Evolutionary conservation across 257 asterid genomes (phyloP).

Genomic region (Knoxia roxburghii): DNA sequence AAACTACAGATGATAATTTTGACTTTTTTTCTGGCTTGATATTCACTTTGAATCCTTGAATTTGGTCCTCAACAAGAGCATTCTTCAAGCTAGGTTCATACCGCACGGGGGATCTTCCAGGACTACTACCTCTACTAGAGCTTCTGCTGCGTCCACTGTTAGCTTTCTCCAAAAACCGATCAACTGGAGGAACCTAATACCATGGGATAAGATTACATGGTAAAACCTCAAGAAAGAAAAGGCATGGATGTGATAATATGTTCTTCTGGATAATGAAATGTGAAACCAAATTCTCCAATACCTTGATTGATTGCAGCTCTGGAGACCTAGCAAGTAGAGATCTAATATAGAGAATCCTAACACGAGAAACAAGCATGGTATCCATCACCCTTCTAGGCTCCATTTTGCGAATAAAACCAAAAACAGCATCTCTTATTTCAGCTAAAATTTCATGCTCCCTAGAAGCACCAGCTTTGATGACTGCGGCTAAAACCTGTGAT

Average conservation of each 20-base stretch:
- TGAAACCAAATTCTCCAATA: conserved; percentile 23
- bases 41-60: conserved; percentile 86
- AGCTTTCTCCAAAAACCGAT: conserved; percentile 89
- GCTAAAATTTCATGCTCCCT: conserved; percentile 99
- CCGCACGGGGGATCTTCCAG: conserved; percentile 86
- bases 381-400: conserved; percentile 99
- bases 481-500: conserved; percentile 95
- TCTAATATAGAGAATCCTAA: conserved; percentile 92
- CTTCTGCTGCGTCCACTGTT: conserved; percentile 87
- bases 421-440: conserved; percentile 96
- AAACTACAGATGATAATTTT: conserved; percentile 87
- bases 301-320: conserved; percentile 98
- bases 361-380: conserved; percentile 99
- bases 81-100: conserved; percentile 63
- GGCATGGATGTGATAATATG: conserved; percentile 12
- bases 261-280: conserved; percentile 10
- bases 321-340: conserved; percentile 98
- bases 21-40: conserved; percentile 92
- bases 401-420: conserved; percentile 91
- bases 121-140: conserved; percentile 95
- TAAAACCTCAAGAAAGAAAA: conserved; percentile 1
- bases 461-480: conserved; percentile 98
- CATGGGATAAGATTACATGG: conserved; percentile 16
- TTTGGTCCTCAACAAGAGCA: conserved; percentile 65
- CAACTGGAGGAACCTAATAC: conserved; percentile 81